Evolutionary conservation across 352 stramenopile genomes (phyloP), one percentile per base, ranked within the genome.

Genomic region (Phytopythium aichiense): DNA sequence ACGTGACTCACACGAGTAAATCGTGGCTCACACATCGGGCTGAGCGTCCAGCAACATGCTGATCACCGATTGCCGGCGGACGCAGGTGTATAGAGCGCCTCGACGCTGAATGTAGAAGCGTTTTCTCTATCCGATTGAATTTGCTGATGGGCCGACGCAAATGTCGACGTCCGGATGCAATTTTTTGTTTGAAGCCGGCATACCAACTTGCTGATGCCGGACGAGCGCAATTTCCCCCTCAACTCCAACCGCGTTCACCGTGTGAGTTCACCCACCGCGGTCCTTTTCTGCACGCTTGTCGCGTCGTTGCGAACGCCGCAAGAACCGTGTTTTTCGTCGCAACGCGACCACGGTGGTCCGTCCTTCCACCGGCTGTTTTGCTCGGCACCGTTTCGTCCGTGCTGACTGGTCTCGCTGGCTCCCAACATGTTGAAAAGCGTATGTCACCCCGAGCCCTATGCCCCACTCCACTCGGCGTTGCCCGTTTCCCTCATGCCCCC

Each of bases 331-430:
- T 49, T 49, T 49, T 49, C 50, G 50, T 56, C 50, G 25, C 5
- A 33, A 42, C 50, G 50, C 23, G 12, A 38, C 48, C 23, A 25
- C 50, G 25, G 28, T 23, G 33, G 50, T 56, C 50, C 50, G 50
- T 38, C 50, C 50, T 56, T 56, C 50, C 50, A 56, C 23, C 50
- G 20, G 50, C 50, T 56, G 50, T 28, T 37, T 56, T 42, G 20
- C 50, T 49, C 42, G 20, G 42, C 42, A 22, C 42, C 42, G 42
- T 22, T 49, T 49, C 42, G 9, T 12, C 3, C 20, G 15, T 8
- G 42, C 42, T 49, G 42, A 23, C 50, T 23, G 50, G 15, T 33
- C 23, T 38, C 22, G 33, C 50, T 37, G 30, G 30, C 50, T 56
- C 50, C 16, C 30, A 15, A 56, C 13, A 15, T 38, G 3, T 56